Evolutionary conservation across 305 asterid genomes (phyloP).

Genomic region (Ajuga reptans): DNA sequence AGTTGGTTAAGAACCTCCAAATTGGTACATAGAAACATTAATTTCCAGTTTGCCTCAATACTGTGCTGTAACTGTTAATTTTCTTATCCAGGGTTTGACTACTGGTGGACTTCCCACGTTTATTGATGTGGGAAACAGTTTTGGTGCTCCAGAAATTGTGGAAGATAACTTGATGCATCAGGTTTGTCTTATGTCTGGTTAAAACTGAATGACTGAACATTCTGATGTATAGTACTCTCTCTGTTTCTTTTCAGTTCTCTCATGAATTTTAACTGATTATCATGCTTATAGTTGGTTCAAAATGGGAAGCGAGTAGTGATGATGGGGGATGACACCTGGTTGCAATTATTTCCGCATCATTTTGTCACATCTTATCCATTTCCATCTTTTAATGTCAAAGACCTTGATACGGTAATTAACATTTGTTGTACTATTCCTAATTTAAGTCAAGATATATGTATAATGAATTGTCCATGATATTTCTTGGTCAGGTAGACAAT

Average conservation of each 20-base stretch:
- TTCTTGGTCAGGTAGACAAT: slow-evolving; percentile 64
- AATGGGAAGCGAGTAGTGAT: slow-evolving; percentile 84
- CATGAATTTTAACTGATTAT: slow-evolving; percentile 17
- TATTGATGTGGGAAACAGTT: slow-evolving; percentile 88
- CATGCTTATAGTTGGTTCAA: slow-evolving; percentile 52
- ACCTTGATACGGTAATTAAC: slow-evolving; percentile 64
- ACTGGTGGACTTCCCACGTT: slow-evolving; percentile 99
- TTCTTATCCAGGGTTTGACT: slow-evolving; percentile 66
- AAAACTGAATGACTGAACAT: not conserved
- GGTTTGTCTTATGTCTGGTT: slow-evolving; percentile 30
- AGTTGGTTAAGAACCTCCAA: not conserved
- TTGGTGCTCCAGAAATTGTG: slow-evolving; percentile 93
- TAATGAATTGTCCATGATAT: slow-evolving; percentile 19
- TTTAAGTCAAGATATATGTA: not conserved
- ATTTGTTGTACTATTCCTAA: not conserved
- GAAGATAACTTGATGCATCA: slow-evolving; percentile 91
- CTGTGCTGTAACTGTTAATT: not conserved
- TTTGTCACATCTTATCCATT: slow-evolving; percentile 62
- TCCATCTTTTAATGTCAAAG: slow-evolving; percentile 95
- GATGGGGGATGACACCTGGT: slow-evolving; percentile 99
- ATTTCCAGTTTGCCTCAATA: not conserved
- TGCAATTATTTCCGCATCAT: slow-evolving; percentile 79
- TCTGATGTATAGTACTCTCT: not conserved
- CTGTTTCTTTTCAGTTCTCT: not conserved
- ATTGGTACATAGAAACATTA: not conserved